These are phyloP conservation scores for Rhododendron simsii DNA, from an alignment of 148 eudicot species.

Conservation along the genomic window DNA sequence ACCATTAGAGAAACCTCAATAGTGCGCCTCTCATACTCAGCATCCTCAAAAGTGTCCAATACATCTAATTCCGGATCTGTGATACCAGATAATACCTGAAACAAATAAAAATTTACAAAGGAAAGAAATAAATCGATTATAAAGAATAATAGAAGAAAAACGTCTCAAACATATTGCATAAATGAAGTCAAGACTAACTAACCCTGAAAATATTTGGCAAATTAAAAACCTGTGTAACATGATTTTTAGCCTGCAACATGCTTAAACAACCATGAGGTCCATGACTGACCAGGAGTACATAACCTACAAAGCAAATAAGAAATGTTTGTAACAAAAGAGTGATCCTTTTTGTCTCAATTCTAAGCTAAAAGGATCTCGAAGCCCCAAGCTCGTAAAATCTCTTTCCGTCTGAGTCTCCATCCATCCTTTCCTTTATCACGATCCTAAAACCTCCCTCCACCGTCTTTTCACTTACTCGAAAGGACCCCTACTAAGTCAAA, in stretches of 20 bases:
- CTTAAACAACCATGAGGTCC: not conserved
- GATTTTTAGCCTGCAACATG: not conserved
- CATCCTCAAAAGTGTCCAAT: constrained; percentile 29
- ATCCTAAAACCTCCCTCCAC: not conserved
- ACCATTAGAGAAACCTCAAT: constrained; percentile 35
- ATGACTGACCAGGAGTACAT: not conserved
- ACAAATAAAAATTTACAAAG: not conserved
- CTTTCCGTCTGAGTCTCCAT: not conserved
- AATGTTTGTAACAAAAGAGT: not conserved
- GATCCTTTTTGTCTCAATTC: not conserved
- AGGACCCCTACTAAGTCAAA: not conserved
- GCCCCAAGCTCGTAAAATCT: not conserved
- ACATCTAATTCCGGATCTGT: constrained; percentile 24
- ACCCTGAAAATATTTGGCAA: not conserved
- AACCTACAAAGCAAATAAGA: not conserved
- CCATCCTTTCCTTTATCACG: not conserved
- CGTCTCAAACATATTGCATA: not conserved
- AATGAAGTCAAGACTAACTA: not conserved
- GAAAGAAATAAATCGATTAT: not conserved
- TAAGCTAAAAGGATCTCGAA: not conserved
- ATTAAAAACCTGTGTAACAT: not conserved
- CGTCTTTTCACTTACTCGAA: not conserved
- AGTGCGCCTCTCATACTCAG: constrained; percentile 24
- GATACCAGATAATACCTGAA: constrained; percentile 29
- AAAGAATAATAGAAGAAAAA: not conserved